These are phyloP conservation scores for Bondarzewia mesenterica DNA, from an alignment of 1,284 basidiomycete species.

Conservation along the genomic window DNA sequence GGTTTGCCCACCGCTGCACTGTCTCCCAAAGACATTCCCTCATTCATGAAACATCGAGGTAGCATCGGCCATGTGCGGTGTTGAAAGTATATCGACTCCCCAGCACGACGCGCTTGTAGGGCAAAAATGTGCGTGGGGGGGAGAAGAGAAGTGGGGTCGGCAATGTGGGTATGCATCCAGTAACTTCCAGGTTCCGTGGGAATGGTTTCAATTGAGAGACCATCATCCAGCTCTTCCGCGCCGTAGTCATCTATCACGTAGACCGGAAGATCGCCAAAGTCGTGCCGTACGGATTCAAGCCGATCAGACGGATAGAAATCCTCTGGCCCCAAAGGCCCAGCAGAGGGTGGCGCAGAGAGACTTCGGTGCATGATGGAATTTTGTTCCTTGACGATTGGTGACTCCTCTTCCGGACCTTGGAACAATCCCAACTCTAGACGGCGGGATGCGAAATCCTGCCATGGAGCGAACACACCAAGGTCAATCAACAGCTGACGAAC, in stretches of 20 bases:
- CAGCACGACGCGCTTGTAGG: constrained; percentile 42
- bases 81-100: constrained; percentile 54
- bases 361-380: constrained; percentile 10
- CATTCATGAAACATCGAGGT: constrained; percentile 41
- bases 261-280: constrained; percentile 78
- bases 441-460: constrained; percentile 47
- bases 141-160: constrained; percentile 86
- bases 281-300: constrained; percentile 65
- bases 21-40: constrained; percentile 52
- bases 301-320: constrained; percentile 54
- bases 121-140: constrained; percentile 59
- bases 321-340: constrained; percentile 38
- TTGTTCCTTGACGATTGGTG: constrained; percentile 20
- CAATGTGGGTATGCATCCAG: constrained; percentile 93
- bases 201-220: constrained; percentile 73
- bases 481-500: constrained; percentile 47
- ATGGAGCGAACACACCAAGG: constrained; percentile 65
- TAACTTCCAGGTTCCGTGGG: constrained; percentile 44
- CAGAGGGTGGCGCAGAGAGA: not conserved
- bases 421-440: constrained; percentile 8
- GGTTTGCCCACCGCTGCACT: constrained; percentile 26
- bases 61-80: constrained; percentile 68
- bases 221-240: constrained; percentile 93
- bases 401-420: constrained; percentile 13
- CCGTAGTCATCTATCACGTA: constrained; percentile 84